Conservation (phyloP, 2,329 filamentous ascomycete genomes). For the Trichoderma citrinoviride region DNA sequence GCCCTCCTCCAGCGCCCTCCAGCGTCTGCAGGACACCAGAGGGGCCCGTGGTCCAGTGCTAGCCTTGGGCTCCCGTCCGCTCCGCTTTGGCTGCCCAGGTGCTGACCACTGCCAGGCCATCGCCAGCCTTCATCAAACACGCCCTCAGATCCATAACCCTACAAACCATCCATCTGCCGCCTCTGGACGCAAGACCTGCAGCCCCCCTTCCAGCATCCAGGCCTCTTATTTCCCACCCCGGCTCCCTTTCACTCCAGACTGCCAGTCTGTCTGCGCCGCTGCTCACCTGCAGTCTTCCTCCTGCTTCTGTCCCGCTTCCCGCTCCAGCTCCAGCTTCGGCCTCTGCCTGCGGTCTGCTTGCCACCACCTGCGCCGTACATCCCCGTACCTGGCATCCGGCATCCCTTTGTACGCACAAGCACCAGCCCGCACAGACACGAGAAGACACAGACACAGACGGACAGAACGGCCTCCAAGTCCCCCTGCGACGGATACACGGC, state of each 20-base stretch:
- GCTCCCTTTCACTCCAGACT: not conserved
- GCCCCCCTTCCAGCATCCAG: constrained; percentile 3
- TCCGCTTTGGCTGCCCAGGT: constrained; percentile 8
- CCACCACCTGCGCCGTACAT: not conserved
- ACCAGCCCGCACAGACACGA: too few species aligned
- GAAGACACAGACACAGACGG: too few species aligned
- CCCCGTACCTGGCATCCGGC: too few species aligned
- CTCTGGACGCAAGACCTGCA: constrained; percentile 8
- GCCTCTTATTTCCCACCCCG: too few species aligned
- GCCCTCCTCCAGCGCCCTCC: not conserved
- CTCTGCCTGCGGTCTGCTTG: not conserved
- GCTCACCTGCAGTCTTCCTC: not conserved
- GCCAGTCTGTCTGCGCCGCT: not conserved
- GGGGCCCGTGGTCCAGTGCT: too few species aligned
- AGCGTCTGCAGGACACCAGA: not conserved
- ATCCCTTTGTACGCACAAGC: too few species aligned
- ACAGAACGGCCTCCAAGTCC: too few species aligned
- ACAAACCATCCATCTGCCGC: not conserved
- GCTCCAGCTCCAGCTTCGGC: not conserved
- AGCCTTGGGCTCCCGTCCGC: constrained; percentile 15
- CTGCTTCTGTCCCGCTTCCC: not conserved
- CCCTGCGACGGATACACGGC: not conserved
- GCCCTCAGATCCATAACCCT: not conserved
- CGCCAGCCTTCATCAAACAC: constrained; percentile 12
- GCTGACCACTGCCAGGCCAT: constrained; percentile 14